These are phyloP conservation scores for Zoysia pacifica DNA, from an alignment of 176 grass and related monocot genomes.

Conservation along the genomic window DNA sequence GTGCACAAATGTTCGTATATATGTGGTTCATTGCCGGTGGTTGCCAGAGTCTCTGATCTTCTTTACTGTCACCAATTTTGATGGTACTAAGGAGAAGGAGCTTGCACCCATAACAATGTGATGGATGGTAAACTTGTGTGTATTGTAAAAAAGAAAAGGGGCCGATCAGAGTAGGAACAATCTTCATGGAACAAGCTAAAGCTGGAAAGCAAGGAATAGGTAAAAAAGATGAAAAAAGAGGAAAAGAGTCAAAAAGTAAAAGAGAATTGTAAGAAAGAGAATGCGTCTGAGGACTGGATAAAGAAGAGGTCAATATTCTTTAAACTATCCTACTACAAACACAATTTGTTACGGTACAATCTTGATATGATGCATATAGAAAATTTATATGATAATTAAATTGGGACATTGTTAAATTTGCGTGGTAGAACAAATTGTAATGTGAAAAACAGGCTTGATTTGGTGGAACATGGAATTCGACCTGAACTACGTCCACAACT, in stretches of 20 bases:
- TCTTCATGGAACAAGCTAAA: background rate
- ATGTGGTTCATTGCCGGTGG: background rate
- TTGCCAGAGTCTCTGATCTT: background rate
- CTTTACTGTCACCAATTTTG: background rate
- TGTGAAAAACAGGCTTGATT: background rate
- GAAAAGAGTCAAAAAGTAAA: background rate
- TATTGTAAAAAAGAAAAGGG: background rate
- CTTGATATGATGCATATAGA: slow-evolving; percentile 38
- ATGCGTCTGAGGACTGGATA: slow-evolving; percentile 8
- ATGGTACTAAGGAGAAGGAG: background rate
- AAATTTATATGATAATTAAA: slow-evolving; percentile 12
- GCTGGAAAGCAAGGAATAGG: background rate
- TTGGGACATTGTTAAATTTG: background rate
- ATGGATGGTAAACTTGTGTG: background rate
- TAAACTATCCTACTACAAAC: slow-evolving; percentile 24
- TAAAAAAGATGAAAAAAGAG: background rate
- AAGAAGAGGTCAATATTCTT: slow-evolving; percentile 16
- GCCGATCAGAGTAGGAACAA: background rate
- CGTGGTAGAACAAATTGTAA: background rate
- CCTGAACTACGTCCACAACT: background rate
- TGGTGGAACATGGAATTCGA: background rate
- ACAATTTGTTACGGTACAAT: background rate
- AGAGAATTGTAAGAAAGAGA: background rate
- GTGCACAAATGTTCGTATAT: background rate
- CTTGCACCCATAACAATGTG: background rate